A percentile compares a stretch with the other conserved stretches of the same genome.
These are phyloP conservation scores for Viridothelium virens DNA, from an alignment of 495 filamentous ascomycete species.

Conservation along the genomic window DNA sequence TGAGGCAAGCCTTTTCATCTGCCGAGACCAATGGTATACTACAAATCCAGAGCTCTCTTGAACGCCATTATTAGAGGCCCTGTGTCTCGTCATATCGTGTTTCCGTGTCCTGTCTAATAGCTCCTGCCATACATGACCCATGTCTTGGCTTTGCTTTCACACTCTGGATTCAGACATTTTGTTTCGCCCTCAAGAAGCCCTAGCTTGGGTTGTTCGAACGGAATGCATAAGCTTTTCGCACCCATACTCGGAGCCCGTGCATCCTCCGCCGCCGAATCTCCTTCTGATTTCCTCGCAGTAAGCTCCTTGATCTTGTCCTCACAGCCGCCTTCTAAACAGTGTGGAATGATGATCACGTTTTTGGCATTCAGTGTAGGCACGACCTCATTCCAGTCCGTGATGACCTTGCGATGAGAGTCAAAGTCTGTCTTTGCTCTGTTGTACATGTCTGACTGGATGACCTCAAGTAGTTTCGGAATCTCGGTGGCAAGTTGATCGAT, in stretches of 20 bases:
- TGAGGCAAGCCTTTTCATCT: not conserved
- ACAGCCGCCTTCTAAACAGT: conserved; percentile 72
- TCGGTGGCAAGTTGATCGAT: conserved; percentile 61
- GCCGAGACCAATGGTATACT: not conserved
- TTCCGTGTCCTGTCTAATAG: conserved; percentile 25
- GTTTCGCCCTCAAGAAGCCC: conserved; percentile 59
- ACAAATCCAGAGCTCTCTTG: not conserved
- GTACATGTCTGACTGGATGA: conserved; percentile 82
- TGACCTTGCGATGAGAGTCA: conserved; percentile 64
- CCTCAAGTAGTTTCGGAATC: conserved; percentile 73
- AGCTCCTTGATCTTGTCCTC: conserved; percentile 91
- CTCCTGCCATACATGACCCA: conserved; percentile 83
- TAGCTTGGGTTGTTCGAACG: conserved; percentile 86
- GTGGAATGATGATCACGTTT: conserved; percentile 83
- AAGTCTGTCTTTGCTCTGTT: conserved; percentile 70
- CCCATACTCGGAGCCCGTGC: conserved; percentile 86
- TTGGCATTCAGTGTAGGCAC: conserved; percentile 78
- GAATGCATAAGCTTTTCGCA: conserved; percentile 95
- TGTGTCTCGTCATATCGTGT: not conserved
- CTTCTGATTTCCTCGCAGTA: conserved; percentile 60
- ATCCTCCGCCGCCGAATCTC: conserved; percentile 58
- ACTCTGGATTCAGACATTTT: conserved; percentile 84
- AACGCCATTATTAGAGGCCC: not conserved
- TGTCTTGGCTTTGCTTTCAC: conserved; percentile 59
- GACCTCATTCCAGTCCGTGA: conserved; percentile 86